These are phyloP conservation scores for Aspergillus steynii DNA, from an alignment of 495 filamentous ascomycete genomes.

Conservation along the genomic window DNA sequence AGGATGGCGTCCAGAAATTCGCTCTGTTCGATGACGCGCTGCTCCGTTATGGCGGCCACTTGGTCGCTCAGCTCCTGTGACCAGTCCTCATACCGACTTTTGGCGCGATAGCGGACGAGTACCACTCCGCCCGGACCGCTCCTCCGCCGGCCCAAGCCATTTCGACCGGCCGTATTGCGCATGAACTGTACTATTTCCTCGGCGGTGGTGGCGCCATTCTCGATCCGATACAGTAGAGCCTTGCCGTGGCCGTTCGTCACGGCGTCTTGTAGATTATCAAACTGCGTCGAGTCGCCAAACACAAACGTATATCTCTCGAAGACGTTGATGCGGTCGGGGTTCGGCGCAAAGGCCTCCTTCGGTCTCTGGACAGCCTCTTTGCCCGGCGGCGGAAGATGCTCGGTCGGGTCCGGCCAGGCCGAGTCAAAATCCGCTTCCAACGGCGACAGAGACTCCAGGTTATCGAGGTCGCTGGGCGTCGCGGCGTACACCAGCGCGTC, in stretches of 20 bases:
- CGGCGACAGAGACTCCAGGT: conserved; percentile 55
- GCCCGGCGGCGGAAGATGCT: conserved; percentile 71
- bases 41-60: conserved; percentile 69
- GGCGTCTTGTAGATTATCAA: conserved; percentile 67
- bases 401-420: conserved; percentile 72
- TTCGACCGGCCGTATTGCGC: conserved; percentile 69
- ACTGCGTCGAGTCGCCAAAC: conserved; percentile 79
- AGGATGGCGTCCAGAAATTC: conserved; percentile 93
- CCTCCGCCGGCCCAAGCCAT: conserved; percentile 62
- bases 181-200: conserved; percentile 79
- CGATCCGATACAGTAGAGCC: conserved; percentile 62
- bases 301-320: conserved; percentile 90
- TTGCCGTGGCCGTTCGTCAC: conserved; percentile 85
- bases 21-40: conserved; percentile 82
- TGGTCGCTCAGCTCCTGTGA: conserved; percentile 63
- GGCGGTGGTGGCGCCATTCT: conserved; percentile 65
- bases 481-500: conserved; percentile 72
- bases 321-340: conserved; percentile 62
- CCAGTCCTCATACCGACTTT: conserved; percentile 66
- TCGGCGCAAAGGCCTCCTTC: conserved; percentile 65
- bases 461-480: conserved; percentile 50
- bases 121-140: conserved; percentile 70
- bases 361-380: conserved; percentile 70
- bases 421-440: conserved; percentile 84
- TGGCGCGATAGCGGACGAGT: conserved; percentile 72